A percentile compares a stretch with the other conserved stretches of the same genome.
These are phyloP conservation scores for Leccinum imitatum DNA, from an alignment of 768 basidiomycete genomes.

Conservation along the genomic window DNA sequence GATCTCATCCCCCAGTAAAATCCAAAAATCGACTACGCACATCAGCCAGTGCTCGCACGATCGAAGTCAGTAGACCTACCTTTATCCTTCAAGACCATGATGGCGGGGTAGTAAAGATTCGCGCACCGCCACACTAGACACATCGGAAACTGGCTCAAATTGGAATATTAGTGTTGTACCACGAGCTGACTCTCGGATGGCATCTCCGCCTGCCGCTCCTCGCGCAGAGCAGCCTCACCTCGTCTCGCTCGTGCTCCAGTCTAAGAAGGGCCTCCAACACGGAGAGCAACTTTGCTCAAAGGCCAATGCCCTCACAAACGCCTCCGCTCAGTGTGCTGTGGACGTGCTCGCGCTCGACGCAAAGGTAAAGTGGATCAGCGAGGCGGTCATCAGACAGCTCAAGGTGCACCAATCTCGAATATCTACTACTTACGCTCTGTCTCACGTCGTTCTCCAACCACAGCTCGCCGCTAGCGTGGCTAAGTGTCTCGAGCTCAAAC, in stretches of 20 bases:
- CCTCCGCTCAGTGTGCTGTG: slow-evolving; percentile 63
- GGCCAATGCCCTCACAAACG: slow-evolving; percentile 61
- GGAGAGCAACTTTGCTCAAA: slow-evolving; percentile 73
- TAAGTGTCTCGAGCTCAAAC: slow-evolving; percentile 72
- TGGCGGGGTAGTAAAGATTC: no score
- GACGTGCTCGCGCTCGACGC: slow-evolving; percentile 79
- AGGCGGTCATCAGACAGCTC: slow-evolving; percentile 74
- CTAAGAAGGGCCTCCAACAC: slow-evolving; percentile 78
- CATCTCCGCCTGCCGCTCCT: slow-evolving; percentile 14
- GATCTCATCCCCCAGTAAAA: no score
- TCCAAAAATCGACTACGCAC: no score
- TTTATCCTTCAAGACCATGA: no score
- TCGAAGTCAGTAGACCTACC: no score
- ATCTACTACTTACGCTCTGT: neutral
- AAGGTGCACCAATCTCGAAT: slow-evolving; percentile 45
- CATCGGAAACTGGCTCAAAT: no score
- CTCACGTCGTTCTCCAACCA: neutral
- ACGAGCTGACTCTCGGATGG: slow-evolving; percentile 14
- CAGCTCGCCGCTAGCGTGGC: slow-evolving; percentile 75
- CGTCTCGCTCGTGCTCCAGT: slow-evolving; percentile 73
- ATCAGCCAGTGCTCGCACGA: no score
- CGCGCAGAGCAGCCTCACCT: slow-evolving; percentile 56
- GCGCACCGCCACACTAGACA: no score
- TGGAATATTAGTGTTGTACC: neutral
- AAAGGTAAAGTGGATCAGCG: slow-evolving; percentile 74